Base-by-base conservation (phyloP, 306 rosid species). In the Cicer cuneatum region DNA sequence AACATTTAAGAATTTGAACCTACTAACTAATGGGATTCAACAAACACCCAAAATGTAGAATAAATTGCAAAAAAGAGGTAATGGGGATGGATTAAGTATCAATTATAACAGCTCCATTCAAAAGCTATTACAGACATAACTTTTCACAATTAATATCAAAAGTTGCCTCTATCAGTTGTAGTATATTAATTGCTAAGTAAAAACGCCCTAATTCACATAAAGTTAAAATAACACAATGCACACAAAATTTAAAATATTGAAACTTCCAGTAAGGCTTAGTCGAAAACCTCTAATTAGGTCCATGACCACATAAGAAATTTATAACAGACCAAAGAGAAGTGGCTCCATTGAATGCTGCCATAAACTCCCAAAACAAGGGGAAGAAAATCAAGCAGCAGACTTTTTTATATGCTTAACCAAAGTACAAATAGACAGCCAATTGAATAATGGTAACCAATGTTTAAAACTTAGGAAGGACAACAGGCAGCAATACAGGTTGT, bases 1-100 rank as follows among this genome's bases (percentile, higher is more conserved):
- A 68, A 51, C 60, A 78, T 71, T 71, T 39, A 71, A 76, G 48
- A 83, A 54, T 33, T 81, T 71, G 60, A 45, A 80, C 39, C 48
- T 77, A 69, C 60, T 59, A 76, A 71, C 35, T 29, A 84, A 63
- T 48, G 24, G 69, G 45, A 71, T 38, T 67, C 61, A 46, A 69
- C 43, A 66, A 9, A 81, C 43, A 47, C 52, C 37, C 46, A 13
- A 66, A 54, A 61, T 71, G 54, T n/a, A 38, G 15, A 37, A 51
- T 59, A 48, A 29, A 38, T 18, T 42, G 15, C 40, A 65, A 43
- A 53, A 48, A 41, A 67, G n/a, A 49, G 58, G 21, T 7, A 49
- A 58, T 19, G 29, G 18, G 72, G 9, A 57, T 33, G 35, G 45
- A 14, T 47, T 40, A 21, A 37, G 19, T 13, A 54, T 57, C 29